Conservation (phyloP, 2,329 filamentous ascomycete species). For the Graphium sp. region DNA sequence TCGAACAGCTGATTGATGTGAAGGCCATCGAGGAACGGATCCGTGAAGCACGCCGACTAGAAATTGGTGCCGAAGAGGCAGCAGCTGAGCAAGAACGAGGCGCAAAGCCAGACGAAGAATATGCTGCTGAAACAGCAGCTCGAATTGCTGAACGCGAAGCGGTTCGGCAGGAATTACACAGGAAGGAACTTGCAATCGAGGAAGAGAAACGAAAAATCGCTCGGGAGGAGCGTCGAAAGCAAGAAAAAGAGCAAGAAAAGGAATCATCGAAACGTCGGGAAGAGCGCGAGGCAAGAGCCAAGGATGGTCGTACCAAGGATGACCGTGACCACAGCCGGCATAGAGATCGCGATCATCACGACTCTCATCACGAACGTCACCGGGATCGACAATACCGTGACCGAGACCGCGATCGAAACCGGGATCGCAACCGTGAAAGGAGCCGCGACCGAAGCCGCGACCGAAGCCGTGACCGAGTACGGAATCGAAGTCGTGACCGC, state of each 20-base stretch:
- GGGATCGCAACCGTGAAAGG: constrained; percentile 15
- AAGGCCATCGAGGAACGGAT: constrained; percentile 52
- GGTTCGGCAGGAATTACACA: constrained; percentile 40
- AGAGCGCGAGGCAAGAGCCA: constrained; percentile 30
- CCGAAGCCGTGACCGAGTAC: constrained; percentile 10
- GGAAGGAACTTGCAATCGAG: constrained; percentile 41
- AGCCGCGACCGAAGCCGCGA: constrained; percentile 17
- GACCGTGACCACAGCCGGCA: no score
- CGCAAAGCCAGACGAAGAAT: constrained; percentile 57
- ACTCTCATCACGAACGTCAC: constrained; percentile 20
- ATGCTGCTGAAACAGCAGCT: constrained; percentile 47
- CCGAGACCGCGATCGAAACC: constrained; percentile 18
- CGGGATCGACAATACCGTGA: constrained; percentile 20
- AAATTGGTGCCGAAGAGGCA: constrained; percentile 55
- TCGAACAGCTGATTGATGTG: constrained; percentile 52
- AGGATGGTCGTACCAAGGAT: constrained; percentile 20
- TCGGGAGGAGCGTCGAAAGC: constrained; percentile 34
- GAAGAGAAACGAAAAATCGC: constrained; percentile 44
- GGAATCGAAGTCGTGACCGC: constrained; percentile 15
- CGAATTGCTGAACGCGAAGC: constrained; percentile 44
- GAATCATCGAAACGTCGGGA: constrained; percentile 31
- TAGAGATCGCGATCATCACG: constrained; percentile 37
- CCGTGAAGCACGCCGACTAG: constrained; percentile 47
- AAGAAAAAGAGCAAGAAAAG: constrained; percentile 29
- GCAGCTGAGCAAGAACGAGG: constrained; percentile 47